Base-by-base conservation (phyloP, 192 early-diverging fungal species). In the Spinellus fusiger region DNA sequence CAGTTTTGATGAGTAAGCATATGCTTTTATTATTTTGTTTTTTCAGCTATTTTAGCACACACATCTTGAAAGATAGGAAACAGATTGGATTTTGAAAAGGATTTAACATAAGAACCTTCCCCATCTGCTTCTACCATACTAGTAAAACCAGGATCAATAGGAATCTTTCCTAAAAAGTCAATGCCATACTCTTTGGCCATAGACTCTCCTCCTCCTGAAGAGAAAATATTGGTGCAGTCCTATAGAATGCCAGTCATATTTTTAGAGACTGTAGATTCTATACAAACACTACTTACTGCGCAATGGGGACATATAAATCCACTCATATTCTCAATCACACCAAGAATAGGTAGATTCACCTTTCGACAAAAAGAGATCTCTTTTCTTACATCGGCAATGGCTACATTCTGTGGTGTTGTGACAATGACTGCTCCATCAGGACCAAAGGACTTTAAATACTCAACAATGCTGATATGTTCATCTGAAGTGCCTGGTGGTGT, bases 401-500 rank as follows among this genome's bases (percentile, higher is more conserved):
- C 82, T 8, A 91, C 88, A 2, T 66, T 68, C 59, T 99, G 96
- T 46, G 96, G 96, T 3, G 96, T 99, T 0, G 96, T 99, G n/a
- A 99, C 88, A 20, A 99, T 70, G 0, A 99, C 86, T 0, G 95
- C 96, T 12, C 92, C 92, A 56, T 90, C 89, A 27, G 87, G 87
- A 26, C 83, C 77, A 56, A 80, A 77, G 34, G 87, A 89, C 60
- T 93, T 92, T 27, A 98, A 69, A 46, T 93, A 96, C 69, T 94
- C 90, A 23, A 95, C 86, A 15, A 92, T 86, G 5, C 93, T 89
- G 61, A 99, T 79, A 66, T 99, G 95, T 73, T 99, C 96, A 77
- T 99, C 96, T 31, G 91, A 93, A 0, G 96, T 99, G 7, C 96
- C 84, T 25, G 96, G 96, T 49, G 96, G 96, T 26, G 96, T 99